phyloP scores from a whole-genome alignment of 2,329 filamentous ascomycete genomes.

The Drechslera avenae region DNA sequence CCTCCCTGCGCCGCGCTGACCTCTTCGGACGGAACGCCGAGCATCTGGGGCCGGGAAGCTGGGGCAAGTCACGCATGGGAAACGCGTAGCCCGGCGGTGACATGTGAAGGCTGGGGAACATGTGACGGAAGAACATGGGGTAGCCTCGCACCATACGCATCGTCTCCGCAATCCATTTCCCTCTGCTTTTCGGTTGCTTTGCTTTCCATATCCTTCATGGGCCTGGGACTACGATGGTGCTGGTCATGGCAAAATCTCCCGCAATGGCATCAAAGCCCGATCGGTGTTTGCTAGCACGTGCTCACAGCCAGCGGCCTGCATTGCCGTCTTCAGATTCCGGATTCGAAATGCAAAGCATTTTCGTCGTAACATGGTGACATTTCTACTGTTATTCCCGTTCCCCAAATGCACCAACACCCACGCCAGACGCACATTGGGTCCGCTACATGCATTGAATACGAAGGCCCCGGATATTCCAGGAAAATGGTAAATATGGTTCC shows the following conservation, averaged over 20 bases:
- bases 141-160: not conserved
- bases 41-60: constrained; percentile 19
- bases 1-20: constrained; percentile 11
- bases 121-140: constrained; percentile 11
- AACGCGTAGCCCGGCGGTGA: constrained; percentile 9
- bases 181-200: not conserved
- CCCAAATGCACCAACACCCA: not conserved
- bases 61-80: constrained; percentile 28
- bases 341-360: not conserved
- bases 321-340: constrained; percentile 22
- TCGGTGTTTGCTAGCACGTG: constrained; percentile 32
- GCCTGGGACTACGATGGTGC: constrained; percentile 5
- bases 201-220: not conserved
- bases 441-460: not conserved
- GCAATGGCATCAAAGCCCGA: constrained; percentile 28
- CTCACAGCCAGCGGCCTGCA: constrained; percentile 21
- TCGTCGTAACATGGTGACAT: not conserved
- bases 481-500: not conserved
- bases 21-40: constrained; percentile 15
- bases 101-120: constrained; percentile 32
- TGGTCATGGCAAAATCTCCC: constrained; percentile 26
- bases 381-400: not conserved
- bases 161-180: constrained; percentile 1
- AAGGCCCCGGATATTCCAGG: constrained; percentile 13
- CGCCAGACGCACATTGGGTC: not conserved